These are phyloP conservation scores for Phlebopus sp. DNA, from an alignment of 1,284 basidiomycete genomes.

Conservation along the genomic window DNA sequence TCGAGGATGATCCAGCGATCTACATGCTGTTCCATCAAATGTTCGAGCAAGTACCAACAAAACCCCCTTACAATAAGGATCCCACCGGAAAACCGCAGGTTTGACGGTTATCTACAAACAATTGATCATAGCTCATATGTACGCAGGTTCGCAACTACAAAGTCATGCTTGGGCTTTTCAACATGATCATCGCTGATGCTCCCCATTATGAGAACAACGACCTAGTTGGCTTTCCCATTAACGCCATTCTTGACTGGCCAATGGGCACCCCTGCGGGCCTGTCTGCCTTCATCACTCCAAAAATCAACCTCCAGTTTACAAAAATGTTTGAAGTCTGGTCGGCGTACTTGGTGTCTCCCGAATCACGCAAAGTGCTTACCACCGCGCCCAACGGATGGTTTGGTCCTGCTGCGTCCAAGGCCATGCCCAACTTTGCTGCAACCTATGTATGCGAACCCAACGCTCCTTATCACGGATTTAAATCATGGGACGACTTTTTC, in stretches of 20 bases:
- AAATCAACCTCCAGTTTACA: constrained; percentile 34
- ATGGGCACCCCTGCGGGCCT: constrained; percentile 46
- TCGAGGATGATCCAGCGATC: constrained; percentile 36
- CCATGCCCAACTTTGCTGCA: constrained; percentile 15
- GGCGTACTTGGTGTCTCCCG: constrained; percentile 38
- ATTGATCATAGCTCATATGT: background rate
- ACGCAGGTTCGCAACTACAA: constrained; percentile 39
- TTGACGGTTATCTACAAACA: background rate
- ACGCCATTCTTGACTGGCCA: constrained; percentile 45
- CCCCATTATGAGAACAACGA: constrained; percentile 37
- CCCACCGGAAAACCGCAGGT: background rate
- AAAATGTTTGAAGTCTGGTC: constrained; percentile 45
- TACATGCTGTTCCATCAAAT: constrained; percentile 34
- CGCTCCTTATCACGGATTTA: constrained; percentile 5
- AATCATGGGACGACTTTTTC: constrained; percentile 53
- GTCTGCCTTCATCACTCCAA: constrained; percentile 39
- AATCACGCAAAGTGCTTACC: constrained; percentile 38
- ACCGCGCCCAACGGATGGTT: constrained; percentile 40
- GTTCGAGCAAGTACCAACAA: background rate
- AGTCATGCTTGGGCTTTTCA: constrained; percentile 39
- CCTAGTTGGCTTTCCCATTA: constrained; percentile 43
- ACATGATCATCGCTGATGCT: constrained; percentile 39
- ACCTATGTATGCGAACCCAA: too few relatives aligned
- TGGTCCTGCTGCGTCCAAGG: constrained; percentile 31
- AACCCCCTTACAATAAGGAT: background rate